Conservation (phyloP, 148 eudicot species). For the Rhododendron simsii region DNA sequence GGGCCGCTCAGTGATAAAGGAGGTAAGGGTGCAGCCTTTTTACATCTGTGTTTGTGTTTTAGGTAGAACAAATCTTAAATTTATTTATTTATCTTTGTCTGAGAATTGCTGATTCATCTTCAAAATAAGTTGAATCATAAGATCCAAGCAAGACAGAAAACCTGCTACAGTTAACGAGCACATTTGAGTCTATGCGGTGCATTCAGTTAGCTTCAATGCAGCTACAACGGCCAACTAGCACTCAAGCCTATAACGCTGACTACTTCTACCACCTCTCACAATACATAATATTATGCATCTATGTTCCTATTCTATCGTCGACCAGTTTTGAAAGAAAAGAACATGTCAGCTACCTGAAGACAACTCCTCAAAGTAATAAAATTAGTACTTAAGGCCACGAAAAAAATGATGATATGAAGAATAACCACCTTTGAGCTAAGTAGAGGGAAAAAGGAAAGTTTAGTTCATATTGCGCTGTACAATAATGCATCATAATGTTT, state of each 20-base stretch:
- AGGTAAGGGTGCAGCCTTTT: no score
- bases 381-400: neutral
- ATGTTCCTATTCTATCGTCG: no score
- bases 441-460: neutral
- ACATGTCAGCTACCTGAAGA: no score
- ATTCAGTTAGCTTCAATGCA: neutral
- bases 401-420: neutral
- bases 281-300: no score
- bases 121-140: neutral
- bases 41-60: no score
- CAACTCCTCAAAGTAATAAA: neutral
- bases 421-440: neutral
- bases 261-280: neutral
- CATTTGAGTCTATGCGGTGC: neutral
- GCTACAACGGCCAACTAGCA: neutral
- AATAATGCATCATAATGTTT: neutral
- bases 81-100: neutral
- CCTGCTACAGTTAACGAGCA: neutral
- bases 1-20: no score
- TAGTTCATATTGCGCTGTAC: neutral
- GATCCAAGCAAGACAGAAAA: neutral
- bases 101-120: neutral
- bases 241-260: neutral
- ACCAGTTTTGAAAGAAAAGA: neutral
- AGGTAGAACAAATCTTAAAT: neutral